Conservation (phyloP, 2,329 filamentous ascomycete species). For the Lachnellula suecica region DNA sequence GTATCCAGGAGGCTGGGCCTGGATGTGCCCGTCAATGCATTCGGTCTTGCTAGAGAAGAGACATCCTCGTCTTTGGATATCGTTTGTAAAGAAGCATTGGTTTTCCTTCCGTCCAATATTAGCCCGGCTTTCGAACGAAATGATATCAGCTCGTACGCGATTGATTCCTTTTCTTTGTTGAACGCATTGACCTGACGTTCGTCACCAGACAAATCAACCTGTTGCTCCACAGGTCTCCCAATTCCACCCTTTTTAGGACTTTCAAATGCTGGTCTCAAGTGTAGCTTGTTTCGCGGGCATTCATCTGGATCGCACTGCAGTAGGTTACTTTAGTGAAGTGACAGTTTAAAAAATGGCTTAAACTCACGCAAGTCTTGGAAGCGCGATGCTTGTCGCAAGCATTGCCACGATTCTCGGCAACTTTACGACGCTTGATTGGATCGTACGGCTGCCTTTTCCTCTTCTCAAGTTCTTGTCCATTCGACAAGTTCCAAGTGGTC, state of each 20-base stretch:
- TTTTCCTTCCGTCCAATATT: not conserved
- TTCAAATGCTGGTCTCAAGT: conserved; percentile 3
- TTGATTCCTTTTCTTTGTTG: not conserved
- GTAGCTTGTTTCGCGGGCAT: conserved; percentile 19
- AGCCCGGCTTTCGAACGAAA: not conserved
- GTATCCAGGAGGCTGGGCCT: not conserved
- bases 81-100: not conserved
- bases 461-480: conserved; percentile 18
- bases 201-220: not conserved
- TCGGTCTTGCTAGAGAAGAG: not conserved
- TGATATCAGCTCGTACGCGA: not conserved
- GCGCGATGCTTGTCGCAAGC: conserved; percentile 21
- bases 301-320: conserved; percentile 13
- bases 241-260: not conserved
- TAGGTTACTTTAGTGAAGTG: conserved; percentile 2
- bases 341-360: not conserved
- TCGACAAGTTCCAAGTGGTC: conserved; percentile 19
- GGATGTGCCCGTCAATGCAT: conserved; percentile 6
- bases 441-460: conserved; percentile 20
- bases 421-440: conserved; percentile 19
- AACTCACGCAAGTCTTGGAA: conserved; percentile 18
- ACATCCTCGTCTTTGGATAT: not conserved
- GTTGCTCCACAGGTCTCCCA: not conserved
- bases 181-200: not conserved
- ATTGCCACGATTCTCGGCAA: conserved; percentile 22